Conservation (phyloP, 2,329 filamentous ascomycete species). For the Fusarium agapanthi region DNA sequence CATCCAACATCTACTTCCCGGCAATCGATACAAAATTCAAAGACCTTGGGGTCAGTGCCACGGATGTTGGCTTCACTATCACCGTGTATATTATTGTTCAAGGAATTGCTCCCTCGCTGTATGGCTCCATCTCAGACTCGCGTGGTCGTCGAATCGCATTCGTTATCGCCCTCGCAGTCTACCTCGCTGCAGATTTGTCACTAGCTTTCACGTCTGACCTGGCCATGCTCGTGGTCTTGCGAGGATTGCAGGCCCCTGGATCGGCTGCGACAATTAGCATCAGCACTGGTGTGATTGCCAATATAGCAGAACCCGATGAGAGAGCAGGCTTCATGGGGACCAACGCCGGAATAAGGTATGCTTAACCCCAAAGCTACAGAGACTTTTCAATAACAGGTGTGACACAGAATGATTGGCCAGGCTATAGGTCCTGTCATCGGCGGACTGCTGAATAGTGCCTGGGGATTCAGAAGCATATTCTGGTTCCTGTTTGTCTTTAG, state of each 20-base stretch:
- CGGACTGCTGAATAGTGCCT: conserved; percentile 40
- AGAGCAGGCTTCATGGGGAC: conserved; percentile 36
- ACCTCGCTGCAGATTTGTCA: neutral
- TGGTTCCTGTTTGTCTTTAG: conserved; percentile 41
- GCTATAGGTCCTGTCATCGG: conserved; percentile 47
- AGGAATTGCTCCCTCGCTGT: neutral
- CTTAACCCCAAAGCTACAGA: neutral
- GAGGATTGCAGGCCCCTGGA: conserved; percentile 35
- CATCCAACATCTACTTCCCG: neutral
- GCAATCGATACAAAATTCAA: neutral
- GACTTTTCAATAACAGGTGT: neutral
- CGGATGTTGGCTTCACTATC: neutral
- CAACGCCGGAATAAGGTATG: conserved; percentile 8
- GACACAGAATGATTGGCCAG: conserved; percentile 22
- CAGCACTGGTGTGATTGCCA: conserved; percentile 35
- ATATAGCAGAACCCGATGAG: conserved; percentile 31
- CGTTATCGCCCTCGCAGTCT: neutral
- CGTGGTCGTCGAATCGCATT: neutral
- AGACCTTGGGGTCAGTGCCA: neutral
- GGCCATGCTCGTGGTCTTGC: neutral
- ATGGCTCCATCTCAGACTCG: neutral
- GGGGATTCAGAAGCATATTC: conserved; percentile 46
- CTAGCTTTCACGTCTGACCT: neutral
- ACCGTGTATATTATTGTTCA: neutral
- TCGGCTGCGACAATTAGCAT: conserved; percentile 37